Evolutionary conservation across 2,329 filamentous ascomycete genomes (phyloP).

Genomic region (Raffaelea ambrosiae): DNA sequence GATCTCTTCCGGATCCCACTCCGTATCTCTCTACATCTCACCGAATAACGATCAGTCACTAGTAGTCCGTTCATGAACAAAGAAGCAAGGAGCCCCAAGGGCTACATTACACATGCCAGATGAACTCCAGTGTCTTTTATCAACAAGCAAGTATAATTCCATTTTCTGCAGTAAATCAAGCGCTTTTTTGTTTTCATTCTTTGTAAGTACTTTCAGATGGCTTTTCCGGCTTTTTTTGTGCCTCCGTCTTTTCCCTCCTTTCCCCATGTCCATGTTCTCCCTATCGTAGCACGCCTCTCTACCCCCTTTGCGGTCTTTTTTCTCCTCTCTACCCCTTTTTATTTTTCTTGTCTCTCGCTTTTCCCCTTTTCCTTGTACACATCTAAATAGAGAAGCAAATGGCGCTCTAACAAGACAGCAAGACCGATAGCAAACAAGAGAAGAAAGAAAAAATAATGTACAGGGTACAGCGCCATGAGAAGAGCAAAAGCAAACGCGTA

Average conservation of each 20-base stretch:
- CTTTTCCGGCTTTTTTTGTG: background rate
- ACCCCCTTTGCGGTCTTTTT: background rate
- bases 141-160: too few species aligned
- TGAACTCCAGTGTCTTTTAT: too few species aligned
- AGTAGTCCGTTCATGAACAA: too few species aligned
- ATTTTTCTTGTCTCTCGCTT: background rate
- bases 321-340: background rate
- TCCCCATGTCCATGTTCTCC: background rate
- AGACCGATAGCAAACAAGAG: background rate
- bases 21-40: too few species aligned
- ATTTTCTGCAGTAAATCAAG: background rate
- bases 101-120: too few species aligned
- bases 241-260: background rate
- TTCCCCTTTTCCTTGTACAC: background rate
- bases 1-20: too few species aligned
- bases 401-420: background rate
- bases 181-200: constrained; percentile 5
- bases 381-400: background rate
- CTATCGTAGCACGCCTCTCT: background rate
- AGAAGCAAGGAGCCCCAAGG: too few species aligned
- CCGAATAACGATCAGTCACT: too few species aligned
- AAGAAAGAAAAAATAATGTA: background rate
- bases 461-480: background rate
- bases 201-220: constrained; percentile 2
- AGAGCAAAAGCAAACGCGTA: background rate